Conservation (phyloP, 257 asterid genomes). For the Scutellaria barbata region DNA sequence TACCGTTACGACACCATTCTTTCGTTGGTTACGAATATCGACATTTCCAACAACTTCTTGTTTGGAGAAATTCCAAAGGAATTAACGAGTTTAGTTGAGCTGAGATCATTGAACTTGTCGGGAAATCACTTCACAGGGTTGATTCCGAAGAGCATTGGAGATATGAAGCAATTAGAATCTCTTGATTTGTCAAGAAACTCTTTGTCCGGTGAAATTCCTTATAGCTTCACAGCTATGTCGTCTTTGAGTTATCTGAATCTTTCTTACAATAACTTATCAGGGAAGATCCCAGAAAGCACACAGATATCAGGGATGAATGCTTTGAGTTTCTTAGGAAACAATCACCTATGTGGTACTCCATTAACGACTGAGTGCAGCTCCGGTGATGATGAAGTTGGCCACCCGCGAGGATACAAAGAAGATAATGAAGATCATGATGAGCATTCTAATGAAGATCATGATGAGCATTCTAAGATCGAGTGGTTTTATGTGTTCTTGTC, state of each 20-base stretch:
- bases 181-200: constrained; percentile 45
- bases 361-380: constrained; percentile 15
- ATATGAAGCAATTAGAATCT: constrained; percentile 41
- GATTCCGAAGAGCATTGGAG: constrained; percentile 36
- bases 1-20: constrained; percentile 29
- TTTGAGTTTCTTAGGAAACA: constrained; percentile 36
- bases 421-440: not conserved
- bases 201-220: constrained; percentile 42
- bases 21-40: constrained; percentile 32
- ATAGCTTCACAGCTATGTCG: constrained; percentile 6
- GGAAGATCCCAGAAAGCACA: constrained; percentile 41
- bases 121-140: constrained; percentile 34
- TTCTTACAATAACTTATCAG: constrained; percentile 39
- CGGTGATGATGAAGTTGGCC: not conserved
- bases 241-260: constrained; percentile 33
- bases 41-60: constrained; percentile 41
- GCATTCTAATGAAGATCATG: not conserved
- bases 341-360: constrained; percentile 40
- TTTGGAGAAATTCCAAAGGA: constrained; percentile 43
- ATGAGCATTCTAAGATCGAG: not conserved
- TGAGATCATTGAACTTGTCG: constrained; percentile 41
- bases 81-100: constrained; percentile 35
- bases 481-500: constrained; percentile 26
- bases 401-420: not conserved
- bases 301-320: constrained; percentile 22